A percentile compares a stretch with the other conserved stretches of the same genome.
Conservation (phyloP, 139 green algal genomes). For the Prasinococcaceae sp. region DNA sequence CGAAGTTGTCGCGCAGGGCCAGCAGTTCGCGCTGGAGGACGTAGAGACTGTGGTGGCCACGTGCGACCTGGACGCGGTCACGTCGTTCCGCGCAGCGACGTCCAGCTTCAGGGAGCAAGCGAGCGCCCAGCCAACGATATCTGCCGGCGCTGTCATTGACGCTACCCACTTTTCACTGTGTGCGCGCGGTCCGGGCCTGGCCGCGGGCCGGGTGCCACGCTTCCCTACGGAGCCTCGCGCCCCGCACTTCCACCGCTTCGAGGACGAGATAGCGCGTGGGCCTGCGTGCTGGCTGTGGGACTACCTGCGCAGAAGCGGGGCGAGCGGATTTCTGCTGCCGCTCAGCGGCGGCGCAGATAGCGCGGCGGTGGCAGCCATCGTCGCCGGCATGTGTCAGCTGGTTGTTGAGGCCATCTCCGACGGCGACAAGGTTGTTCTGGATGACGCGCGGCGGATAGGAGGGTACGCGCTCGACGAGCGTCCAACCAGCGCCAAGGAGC, state of each 20-base stretch:
- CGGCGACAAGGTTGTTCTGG: neutral
- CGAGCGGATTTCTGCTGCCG: slow-evolving; percentile 76
- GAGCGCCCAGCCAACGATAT: too few species aligned
- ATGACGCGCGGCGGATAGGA: slow-evolving; percentile 31
- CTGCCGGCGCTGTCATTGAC: too few species aligned
- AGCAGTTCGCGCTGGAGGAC: slow-evolving; percentile 54
- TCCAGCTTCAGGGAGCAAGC: neutral
- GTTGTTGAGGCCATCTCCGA: neutral
- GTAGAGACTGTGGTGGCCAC: slow-evolving; percentile 71
- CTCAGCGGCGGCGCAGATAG: slow-evolving; percentile 67
- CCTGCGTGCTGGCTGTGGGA: slow-evolving; percentile 97
- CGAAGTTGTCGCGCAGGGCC: slow-evolving; percentile 66
- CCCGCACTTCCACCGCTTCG: slow-evolving; percentile 28
- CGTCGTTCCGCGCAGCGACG: neutral
- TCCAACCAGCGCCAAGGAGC: slow-evolving; percentile 25
- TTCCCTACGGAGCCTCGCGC: neutral
- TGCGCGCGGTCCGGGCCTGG: too few species aligned
- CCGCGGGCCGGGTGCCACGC: neutral
- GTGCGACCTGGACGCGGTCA: slow-evolving; percentile 83
- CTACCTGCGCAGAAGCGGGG: slow-evolving; percentile 71
- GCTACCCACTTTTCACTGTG: too few species aligned
- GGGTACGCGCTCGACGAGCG: slow-evolving; percentile 35
- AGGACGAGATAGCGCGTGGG: slow-evolving; percentile 88
- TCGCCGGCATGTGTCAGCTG: slow-evolving; percentile 91
- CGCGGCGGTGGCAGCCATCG: slow-evolving; percentile 69